Base-by-base conservation (phyloP, 2,329 filamentous ascomycete genomes). In the Calonectria crousiana region DNA sequence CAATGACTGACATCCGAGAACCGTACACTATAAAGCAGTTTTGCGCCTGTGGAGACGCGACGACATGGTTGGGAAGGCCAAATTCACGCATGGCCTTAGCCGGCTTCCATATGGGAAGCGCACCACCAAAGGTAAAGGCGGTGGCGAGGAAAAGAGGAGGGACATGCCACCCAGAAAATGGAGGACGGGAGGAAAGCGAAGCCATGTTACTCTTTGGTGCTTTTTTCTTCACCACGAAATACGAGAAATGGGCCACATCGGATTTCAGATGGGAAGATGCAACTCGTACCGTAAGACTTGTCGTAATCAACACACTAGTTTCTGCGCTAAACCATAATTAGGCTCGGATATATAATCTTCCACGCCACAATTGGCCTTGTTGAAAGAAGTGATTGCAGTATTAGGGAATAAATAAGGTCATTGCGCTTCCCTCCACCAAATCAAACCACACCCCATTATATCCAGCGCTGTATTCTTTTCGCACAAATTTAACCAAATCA, bases 91-190 rank as follows among this genome's bases (percentile, higher is more conserved):
- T 85, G 16, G 83, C 83, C 32, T 75, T 78, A 28, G 78, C 67
- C 3, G 83, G 77, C 67, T 82, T 81, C 76, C 78, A 82, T 44
- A 85, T 76, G 18, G 84, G 84, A 9, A 84, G 78, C 41, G 84
- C 74, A 16, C 83, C 82, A 28, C 83, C 83, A 60, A 85, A 76
- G 5, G 80, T 82, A 23, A 80, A 79, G 11, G 79, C 74, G 26
- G 80, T 82, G 26, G 81, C 83, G 23, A 84, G 72, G 3, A 82
- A 80, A 16, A 82, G 60, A 10, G 78, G 75, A 2, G 80, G 80
- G 49, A 80, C 77, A 60, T 83, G 82, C 75, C 76, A 79, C 6
- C 73, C 71, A 13, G 78, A 74, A 44, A 79, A 76, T 16, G 65
- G 44, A 3, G 75, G 72, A 23, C 18, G 32, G 6, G 34, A 41